Percentiles rank a stretch among this genome's conserved stretches.
Conservation (phyloP, 345 rosid species). For the Hypericum perforatum region DNA sequence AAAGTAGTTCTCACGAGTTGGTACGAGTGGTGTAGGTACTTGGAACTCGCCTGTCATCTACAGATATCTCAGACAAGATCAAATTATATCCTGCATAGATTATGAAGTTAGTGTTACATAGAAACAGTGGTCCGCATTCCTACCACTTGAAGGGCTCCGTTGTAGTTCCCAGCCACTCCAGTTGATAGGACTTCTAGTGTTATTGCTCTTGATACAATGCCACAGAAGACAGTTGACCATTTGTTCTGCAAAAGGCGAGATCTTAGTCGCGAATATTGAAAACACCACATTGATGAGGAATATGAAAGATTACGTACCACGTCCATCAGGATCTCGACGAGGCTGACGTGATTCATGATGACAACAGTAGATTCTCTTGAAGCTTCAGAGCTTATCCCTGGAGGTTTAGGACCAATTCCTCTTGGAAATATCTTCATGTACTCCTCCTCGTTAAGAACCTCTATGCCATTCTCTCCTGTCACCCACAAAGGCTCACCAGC, state of each 20-base stretch:
- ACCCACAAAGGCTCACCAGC: conserved; percentile 75
- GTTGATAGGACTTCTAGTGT: conserved; percentile 88
- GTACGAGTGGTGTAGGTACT: conserved; percentile 81
- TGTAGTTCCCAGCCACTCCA: conserved; percentile 94
- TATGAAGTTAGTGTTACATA: neutral
- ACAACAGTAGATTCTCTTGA: conserved; percentile 76
- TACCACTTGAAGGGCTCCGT: conserved; percentile 99
- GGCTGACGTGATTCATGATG: conserved; percentile 73
- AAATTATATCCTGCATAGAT: neutral
- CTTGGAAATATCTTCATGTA: conserved; percentile 69
- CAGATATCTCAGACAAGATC: neutral
- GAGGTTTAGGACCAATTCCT: conserved; percentile 71
- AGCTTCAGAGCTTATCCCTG: conserved; percentile 72
- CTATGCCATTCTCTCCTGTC: conserved; percentile 30
- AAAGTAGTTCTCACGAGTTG: conserved; percentile 72
- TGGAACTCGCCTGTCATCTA: conserved; percentile 96
- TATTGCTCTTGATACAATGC: conserved; percentile 83
- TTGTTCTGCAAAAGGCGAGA: conserved; percentile 40
- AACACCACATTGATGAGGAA: neutral
- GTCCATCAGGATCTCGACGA: conserved; percentile 93
- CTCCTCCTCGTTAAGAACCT: conserved; percentile 66
- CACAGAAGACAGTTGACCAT: conserved; percentile 79
- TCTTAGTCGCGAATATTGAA: neutral
- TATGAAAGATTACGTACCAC: conserved; percentile 35
- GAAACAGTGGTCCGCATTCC: neutral